Conservation (phyloP, 495 filamentous ascomycete genomes). For the Choiromyces venosus region DNA sequence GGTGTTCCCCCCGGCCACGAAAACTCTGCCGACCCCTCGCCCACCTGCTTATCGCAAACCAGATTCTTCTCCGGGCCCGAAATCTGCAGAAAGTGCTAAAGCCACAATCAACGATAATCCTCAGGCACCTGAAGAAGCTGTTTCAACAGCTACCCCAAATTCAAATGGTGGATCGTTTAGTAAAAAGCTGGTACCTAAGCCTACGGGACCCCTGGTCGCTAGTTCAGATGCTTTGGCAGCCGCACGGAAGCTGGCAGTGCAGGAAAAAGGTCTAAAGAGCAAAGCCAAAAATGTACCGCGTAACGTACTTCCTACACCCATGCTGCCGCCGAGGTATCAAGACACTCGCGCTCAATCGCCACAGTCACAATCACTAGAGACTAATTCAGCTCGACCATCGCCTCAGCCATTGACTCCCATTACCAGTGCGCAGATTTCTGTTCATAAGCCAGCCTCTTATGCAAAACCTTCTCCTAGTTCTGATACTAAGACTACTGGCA, state of each 20-base stretch:
- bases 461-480: not conserved
- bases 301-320: not conserved
- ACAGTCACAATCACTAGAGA: not conserved
- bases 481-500: not conserved
- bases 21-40: not conserved
- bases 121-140: not conserved
- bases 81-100: not conserved
- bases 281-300: not conserved
- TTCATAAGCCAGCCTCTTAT: not conserved
- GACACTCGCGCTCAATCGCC: not conserved
- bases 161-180: not conserved
- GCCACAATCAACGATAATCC: not conserved
- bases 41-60: not conserved
- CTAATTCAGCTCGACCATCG: not conserved
- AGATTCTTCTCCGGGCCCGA: not conserved
- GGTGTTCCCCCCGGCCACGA: not conserved
- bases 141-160: not conserved
- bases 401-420: not conserved
- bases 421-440: not conserved
- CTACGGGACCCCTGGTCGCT: not conserved
- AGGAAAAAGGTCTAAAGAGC: constrained; percentile 3
- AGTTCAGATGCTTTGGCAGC: constrained; percentile 16
- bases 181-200: not conserved
- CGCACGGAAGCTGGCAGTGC: constrained; percentile 22
- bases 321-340: not conserved